A percentile compares a stretch with the other conserved stretches of the same genome.
Evolutionary conservation across 495 filamentous ascomycete genomes (phyloP).

Genomic region (Patellaria atrata): DNA sequence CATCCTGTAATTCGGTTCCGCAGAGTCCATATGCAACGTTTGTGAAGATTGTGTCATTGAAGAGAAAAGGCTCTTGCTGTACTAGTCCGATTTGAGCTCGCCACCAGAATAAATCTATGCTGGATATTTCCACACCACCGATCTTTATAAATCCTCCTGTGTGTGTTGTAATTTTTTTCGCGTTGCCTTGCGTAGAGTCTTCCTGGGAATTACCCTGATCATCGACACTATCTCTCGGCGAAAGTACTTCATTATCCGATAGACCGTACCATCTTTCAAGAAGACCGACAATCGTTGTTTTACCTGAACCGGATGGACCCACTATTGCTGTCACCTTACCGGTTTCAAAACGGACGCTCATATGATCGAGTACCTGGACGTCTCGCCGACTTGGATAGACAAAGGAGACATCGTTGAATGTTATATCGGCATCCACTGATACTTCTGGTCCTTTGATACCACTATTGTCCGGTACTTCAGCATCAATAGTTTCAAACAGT

Average conservation of each 20-base stretch:
- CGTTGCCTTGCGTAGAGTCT: not conserved
- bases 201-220: not conserved
- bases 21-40: slow-evolving; percentile 21
- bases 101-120: slow-evolving; percentile 22
- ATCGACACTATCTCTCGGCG: not conserved
- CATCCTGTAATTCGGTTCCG: slow-evolving; percentile 16
- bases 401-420: slow-evolving; percentile 18
- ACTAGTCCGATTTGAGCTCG: slow-evolving; percentile 24
- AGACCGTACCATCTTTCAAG: slow-evolving; percentile 21
- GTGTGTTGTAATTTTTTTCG: too few species aligned
- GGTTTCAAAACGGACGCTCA: slow-evolving; percentile 14
- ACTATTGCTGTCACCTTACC: slow-evolving; percentile 24
- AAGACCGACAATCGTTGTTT: slow-evolving; percentile 21
- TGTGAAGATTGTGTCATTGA: slow-evolving; percentile 24
- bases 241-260: too few species aligned
- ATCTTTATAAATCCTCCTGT: slow-evolving; percentile 14
- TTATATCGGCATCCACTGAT: slow-evolving; percentile 13
- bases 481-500: slow-evolving; percentile 19
- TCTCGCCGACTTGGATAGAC: slow-evolving; percentile 21
- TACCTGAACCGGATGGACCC: slow-evolving; percentile 23
- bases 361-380: slow-evolving; percentile 17
- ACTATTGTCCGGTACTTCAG: slow-evolving; percentile 15
- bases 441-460: slow-evolving; percentile 19
- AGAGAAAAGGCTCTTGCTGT: slow-evolving; percentile 25
- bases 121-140: slow-evolving; percentile 14